phyloP scores from a whole-genome alignment of 2,329 filamentous ascomycete genomes.

The Botrytis galanthina region DNA sequence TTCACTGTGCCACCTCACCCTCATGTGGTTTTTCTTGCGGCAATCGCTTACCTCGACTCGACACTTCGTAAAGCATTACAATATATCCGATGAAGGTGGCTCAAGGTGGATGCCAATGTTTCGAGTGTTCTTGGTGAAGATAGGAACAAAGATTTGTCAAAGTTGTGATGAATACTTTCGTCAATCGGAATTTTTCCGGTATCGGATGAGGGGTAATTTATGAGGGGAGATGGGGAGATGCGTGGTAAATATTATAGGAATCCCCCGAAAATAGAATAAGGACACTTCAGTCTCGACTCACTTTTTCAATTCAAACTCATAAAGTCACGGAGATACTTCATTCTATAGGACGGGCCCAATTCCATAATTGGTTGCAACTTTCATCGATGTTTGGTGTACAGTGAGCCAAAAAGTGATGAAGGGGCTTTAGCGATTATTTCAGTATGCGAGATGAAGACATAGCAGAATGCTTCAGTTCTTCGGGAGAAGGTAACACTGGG shows the following conservation, averaged over 20 bases:
- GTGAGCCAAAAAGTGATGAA: neutral
- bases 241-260: constrained; percentile 1
- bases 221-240: neutral
- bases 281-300: neutral
- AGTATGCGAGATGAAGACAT: neutral
- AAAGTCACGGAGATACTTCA: neutral
- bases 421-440: constrained; percentile 2
- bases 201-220: neutral
- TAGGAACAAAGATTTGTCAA: constrained; percentile 6
- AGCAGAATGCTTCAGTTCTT: neutral
- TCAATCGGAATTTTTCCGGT: neutral
- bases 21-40: constrained; percentile 3
- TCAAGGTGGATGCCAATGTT: constrained; percentile 4
- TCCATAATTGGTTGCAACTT: neutral
- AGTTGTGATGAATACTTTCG: constrained; percentile 12
- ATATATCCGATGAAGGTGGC: neutral
- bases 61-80: neutral
- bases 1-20: neutral
- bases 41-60: constrained; percentile 2
- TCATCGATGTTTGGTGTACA: neutral
- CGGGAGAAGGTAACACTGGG: neutral
- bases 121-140: constrained; percentile 5
- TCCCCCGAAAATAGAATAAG: neutral
- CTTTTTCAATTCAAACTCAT: neutral
- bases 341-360: neutral